phyloP scores from a whole-genome alignment of 2,329 filamentous ascomycete species.

The Xylaria sp. region DNA sequence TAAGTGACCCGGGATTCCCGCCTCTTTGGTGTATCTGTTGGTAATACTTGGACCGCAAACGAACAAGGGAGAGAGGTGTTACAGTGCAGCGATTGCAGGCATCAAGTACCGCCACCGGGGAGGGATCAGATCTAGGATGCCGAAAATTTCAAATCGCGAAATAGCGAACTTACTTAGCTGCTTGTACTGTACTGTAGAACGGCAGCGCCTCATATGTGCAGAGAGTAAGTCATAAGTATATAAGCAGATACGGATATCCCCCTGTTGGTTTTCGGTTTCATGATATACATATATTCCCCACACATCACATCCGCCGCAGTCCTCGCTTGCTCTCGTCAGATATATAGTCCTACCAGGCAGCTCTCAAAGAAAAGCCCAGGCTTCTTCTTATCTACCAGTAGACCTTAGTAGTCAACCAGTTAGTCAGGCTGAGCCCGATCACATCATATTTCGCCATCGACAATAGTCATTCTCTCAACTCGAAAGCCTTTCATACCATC shows the following conservation, averaged over 20 bases:
- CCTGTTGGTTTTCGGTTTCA: constrained; percentile 21
- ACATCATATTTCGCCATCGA: neutral
- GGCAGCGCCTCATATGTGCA: too few relatives aligned
- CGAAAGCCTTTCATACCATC: neutral
- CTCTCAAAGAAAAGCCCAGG: constrained; percentile 4
- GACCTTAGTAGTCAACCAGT: neutral
- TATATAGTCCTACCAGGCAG: constrained; percentile 26
- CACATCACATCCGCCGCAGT: neutral
- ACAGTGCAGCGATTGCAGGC: neutral
- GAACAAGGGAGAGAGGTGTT: neutral
- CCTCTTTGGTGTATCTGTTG: neutral
- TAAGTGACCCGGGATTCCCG: constrained; percentile 13
- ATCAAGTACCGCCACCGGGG: neutral
- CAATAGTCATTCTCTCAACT: neutral
- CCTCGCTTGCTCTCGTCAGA: constrained; percentile 18
- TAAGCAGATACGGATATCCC: neutral
- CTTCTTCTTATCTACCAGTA: neutral
- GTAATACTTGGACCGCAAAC: neutral
- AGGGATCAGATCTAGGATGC: constrained; percentile 13
- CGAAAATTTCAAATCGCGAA: constrained; percentile 28
- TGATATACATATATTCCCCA: constrained; percentile 8
- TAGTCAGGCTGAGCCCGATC: too few relatives aligned
- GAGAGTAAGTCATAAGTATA: constrained; percentile 3
- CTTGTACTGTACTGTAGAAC: too few relatives aligned
- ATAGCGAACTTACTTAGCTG: constrained; percentile 1